A percentile compares a stretch with the other conserved stretches of the same genome.
Conservation (phyloP, 1,139 yeast genomes). For the Hansenula lynferdii region DNA sequence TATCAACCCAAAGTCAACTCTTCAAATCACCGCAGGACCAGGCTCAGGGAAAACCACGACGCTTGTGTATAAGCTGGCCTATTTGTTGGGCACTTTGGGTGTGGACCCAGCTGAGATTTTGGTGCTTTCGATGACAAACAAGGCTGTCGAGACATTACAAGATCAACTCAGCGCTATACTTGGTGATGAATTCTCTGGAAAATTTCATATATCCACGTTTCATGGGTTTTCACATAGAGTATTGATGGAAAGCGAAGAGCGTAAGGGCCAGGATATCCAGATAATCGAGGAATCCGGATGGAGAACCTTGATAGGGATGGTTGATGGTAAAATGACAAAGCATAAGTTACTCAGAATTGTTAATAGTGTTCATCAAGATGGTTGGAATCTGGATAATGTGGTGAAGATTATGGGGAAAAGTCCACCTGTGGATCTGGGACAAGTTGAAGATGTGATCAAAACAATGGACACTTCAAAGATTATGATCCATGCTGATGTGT, state of each 20-base stretch:
- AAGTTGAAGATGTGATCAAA: conserved; percentile 23
- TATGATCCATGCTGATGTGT: conserved; percentile 39
- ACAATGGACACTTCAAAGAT: conserved; percentile 30
- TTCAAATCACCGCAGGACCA: conserved; percentile 63
- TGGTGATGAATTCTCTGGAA: conserved; percentile 22
- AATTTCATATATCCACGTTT: conserved; percentile 39
- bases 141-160: conserved; percentile 55
- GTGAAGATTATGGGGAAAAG: no score
- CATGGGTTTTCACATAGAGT: conserved; percentile 55
- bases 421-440: no score
- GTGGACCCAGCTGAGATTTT: conserved; percentile 50
- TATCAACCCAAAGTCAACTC: conserved; percentile 31
- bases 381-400: no score
- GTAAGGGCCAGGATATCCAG: conserved; percentile 25
- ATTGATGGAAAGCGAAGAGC: conserved; percentile 37
- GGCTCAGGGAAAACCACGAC: conserved; percentile 76
- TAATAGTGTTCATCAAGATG: conserved; percentile 30
- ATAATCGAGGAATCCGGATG: conserved; percentile 52
- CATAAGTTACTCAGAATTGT: conserved; percentile 29
- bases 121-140: conserved; percentile 65
- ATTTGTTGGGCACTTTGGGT: conserved; percentile 35
- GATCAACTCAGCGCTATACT: conserved; percentile 31
- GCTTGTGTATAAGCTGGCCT: conserved; percentile 47
- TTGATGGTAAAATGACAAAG: conserved; percentile 25
- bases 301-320: conserved; percentile 33